These are phyloP conservation scores for Balamuthia mandrillaris DNA, from an alignment of 208 protist species.

Conservation along the genomic window DNA sequence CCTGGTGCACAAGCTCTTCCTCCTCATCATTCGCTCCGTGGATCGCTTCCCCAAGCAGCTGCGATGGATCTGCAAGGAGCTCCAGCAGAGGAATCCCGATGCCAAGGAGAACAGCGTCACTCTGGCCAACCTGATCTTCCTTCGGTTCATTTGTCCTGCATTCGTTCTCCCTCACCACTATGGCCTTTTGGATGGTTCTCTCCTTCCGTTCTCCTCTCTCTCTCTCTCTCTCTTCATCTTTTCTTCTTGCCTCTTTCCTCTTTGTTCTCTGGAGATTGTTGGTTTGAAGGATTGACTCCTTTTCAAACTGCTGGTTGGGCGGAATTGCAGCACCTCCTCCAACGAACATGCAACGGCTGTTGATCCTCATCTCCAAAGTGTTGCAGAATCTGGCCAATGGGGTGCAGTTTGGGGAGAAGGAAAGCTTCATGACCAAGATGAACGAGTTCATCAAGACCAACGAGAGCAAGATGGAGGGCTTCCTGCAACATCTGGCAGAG, in stretches of 20 bases:
- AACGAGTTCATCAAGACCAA: slow-evolving; percentile 60
- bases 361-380: slow-evolving; percentile 61
- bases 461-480: not conserved
- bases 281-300: not conserved
- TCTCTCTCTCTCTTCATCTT: not conserved
- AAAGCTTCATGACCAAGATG: slow-evolving; percentile 54
- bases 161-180: too few species aligned
- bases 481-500: not conserved
- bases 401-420: slow-evolving; percentile 50
- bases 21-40: not conserved
- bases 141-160: slow-evolving; percentile 21
- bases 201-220: not conserved
- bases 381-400: slow-evolving; percentile 64
- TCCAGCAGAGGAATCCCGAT: slow-evolving; percentile 9
- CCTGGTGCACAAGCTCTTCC: not conserved
- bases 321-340: not conserved
- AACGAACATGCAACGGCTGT: not conserved
- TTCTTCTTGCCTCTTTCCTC: not conserved
- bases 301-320: not conserved
- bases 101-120: not conserved
- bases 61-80: not conserved
- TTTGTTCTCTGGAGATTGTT: not conserved
- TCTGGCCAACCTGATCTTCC: slow-evolving; percentile 35
- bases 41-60: not conserved
- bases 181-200: not conserved